Evolutionary conservation across 2,329 filamentous ascomycete genomes (phyloP), one percentile per base, ranked within the genome.

Genomic region (Fusarium abutilonis): DNA sequence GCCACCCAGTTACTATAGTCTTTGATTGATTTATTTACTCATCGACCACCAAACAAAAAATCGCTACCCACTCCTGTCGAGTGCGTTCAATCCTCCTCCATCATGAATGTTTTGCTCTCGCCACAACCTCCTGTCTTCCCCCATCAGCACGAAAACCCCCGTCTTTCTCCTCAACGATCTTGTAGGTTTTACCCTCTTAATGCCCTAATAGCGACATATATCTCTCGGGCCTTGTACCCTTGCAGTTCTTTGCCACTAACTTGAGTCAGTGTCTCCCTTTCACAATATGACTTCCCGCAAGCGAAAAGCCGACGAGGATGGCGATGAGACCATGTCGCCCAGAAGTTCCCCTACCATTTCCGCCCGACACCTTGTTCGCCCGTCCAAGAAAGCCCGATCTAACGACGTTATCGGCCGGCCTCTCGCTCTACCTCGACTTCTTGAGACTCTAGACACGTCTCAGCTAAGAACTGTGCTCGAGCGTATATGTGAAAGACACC

Each of bases 311-410:
- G 87, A 89, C 54, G 87, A 89, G 47, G 90, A 93, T 74, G 76
- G 76, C 32, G 92, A 93, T 73, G 97, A 98, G 92, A 92, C 90
- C 57, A 89, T 94, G 70, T 97, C 94, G 34, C 93, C 94, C 7
- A 85, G 86, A 57, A 88, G 85, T 76, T 97, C 94, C 35, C 93
- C 94, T 43, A 89, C 91, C 60, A 84, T 90, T 56, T 81, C 89
- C 66, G 80, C 87, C 63, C 86, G 92, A 70, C 81, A 87, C 53
- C 85, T 96, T 26, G 80, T 86, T 50, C 80, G 89, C 63, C 84
- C 86, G 14, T 82, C 86, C 46, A 92, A 91, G 73, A 89, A 84
- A 73, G 74, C 79, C 39, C 80, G 86, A 70, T 80, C 80, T 13
- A 83, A 88, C 67, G 93, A 96, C 68, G 76, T 92, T 57, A 74